A percentile compares a stretch with the other conserved stretches of the same genome.
These are phyloP conservation scores for Chalciporus sp. DNA, from an alignment of 1,284 basidiomycete species.

Conservation along the genomic window DNA sequence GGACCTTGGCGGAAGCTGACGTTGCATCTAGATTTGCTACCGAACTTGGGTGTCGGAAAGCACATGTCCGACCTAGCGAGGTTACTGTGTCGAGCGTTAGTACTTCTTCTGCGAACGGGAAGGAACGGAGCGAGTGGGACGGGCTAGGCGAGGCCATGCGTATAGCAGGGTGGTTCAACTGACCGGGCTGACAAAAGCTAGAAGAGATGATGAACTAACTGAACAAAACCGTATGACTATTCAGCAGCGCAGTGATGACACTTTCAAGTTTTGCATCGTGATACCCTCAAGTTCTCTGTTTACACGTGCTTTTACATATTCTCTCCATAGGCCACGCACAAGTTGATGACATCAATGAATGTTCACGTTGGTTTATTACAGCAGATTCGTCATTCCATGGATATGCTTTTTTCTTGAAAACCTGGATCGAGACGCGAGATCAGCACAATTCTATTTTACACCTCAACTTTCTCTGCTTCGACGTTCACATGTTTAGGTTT, in stretches of 20 bases:
- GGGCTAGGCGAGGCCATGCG: constrained; percentile 74
- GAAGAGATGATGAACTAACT: neutral
- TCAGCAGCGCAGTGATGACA: neutral
- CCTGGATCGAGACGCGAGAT: neutral
- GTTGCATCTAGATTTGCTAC: constrained; percentile 63
- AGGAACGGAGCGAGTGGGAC: constrained; percentile 50
- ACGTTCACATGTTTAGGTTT: neutral
- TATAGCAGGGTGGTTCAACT: constrained; percentile 69
- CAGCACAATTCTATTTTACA: neutral
- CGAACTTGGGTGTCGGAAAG: constrained; percentile 73
- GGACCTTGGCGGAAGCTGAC: too few species aligned
- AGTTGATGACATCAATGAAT: too few species aligned
- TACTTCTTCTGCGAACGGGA: constrained; percentile 15
- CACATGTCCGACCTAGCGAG: constrained; percentile 22
- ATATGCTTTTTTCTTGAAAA: neutral
- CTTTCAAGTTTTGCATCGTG: neutral
- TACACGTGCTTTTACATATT: too few species aligned
- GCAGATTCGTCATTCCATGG: neutral
- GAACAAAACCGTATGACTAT: neutral
- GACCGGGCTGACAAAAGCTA: neutral
- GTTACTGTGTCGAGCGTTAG: constrained; percentile 1
- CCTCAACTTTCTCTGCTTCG: neutral
- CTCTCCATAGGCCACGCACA: too few species aligned
- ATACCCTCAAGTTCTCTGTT: constrained; percentile 3
- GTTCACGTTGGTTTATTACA: neutral